A percentile compares a stretch with the other conserved stretches of the same genome.
Evolutionary conservation across 345 rosid genomes (phyloP).

Genomic region (Gossypium bickii): DNA sequence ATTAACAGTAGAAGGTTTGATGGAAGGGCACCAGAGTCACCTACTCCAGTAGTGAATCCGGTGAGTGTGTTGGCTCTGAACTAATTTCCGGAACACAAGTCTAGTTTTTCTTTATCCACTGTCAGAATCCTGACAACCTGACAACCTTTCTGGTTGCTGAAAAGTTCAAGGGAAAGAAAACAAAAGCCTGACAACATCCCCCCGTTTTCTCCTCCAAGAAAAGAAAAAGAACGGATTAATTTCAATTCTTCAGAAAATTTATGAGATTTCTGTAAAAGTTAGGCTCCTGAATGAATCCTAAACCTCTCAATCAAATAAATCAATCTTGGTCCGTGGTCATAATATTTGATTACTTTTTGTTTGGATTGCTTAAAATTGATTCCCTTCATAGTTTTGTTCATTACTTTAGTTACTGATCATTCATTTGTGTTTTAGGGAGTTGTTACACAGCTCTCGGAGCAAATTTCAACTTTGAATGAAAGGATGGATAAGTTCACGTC

Average conservation of each 20-base stretch:
- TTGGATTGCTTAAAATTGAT: neutral
- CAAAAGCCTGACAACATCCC: neutral
- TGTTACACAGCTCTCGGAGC: constrained; percentile 85
- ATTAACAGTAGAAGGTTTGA: constrained; percentile 72
- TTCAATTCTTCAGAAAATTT: too few species aligned
- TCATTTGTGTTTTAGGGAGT: constrained; percentile 51
- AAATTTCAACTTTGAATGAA: constrained; percentile 90
- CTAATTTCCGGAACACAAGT: neutral
- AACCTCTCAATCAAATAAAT: neutral
- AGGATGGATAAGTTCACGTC: constrained; percentile 93
- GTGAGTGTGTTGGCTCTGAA: constrained; percentile 27
- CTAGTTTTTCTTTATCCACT: neutral
- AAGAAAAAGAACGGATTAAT: too few species aligned
- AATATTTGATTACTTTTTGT: too few species aligned
- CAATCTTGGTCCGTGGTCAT: too few species aligned
- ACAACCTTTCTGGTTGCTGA: neutral
- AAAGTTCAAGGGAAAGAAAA: neutral
- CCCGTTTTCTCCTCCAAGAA: neutral
- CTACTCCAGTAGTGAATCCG: constrained; percentile 68
- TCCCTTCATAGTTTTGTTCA: constrained; percentile 5
- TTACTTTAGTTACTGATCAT: neutral
- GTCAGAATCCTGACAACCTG: neutral
- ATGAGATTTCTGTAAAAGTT: neutral
- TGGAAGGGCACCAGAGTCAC: constrained; percentile 61
- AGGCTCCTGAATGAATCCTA: neutral